Conservation (phyloP, 23 red algal genomes). For the Agarophyton chilense region DNA sequence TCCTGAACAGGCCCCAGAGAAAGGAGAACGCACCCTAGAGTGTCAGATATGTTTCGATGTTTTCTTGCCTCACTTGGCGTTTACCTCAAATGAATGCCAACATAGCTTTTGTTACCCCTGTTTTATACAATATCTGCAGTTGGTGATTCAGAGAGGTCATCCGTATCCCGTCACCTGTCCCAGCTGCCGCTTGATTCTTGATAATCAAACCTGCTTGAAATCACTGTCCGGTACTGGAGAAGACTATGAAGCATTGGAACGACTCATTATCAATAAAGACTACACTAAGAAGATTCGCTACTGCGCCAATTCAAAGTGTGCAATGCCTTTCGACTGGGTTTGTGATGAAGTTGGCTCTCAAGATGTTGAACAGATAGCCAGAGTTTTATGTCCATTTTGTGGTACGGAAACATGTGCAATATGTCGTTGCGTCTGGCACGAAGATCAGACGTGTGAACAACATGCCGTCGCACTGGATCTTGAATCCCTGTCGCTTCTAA, state of each 20-base stretch:
- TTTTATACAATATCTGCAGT: background rate
- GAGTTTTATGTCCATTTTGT: conserved; percentile 27
- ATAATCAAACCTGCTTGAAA: background rate
- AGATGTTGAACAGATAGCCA: background rate
- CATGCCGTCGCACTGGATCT: background rate
- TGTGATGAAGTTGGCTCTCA: background rate
- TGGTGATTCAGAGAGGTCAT: conserved; percentile 5
- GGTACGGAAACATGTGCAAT: conserved; percentile 18
- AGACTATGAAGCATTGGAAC: conserved; percentile 10
- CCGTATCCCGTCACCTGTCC: conserved; percentile 1
- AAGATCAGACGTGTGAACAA: conserved; percentile 30
- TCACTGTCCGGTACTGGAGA: background rate
- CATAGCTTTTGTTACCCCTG: background rate
- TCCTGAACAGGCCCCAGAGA: background rate
- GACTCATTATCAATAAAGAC: conserved; percentile 32
- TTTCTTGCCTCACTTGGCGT: background rate
- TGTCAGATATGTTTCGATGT: conserved; percentile 16
- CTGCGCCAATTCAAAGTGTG: conserved; percentile 42
- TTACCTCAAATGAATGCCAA: background rate
- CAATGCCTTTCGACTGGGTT: conserved; percentile 49
- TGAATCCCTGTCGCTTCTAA: background rate
- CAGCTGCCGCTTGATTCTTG: background rate
- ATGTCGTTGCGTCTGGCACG: conserved; percentile 29
- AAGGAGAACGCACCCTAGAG: background rate
- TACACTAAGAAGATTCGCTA: conserved; percentile 12